Percentiles rank a stretch among this genome's conserved stretches.
These are phyloP conservation scores for Penicillium longicatenatum DNA, from an alignment of 495 filamentous ascomycete genomes.

Conservation along the genomic window DNA sequence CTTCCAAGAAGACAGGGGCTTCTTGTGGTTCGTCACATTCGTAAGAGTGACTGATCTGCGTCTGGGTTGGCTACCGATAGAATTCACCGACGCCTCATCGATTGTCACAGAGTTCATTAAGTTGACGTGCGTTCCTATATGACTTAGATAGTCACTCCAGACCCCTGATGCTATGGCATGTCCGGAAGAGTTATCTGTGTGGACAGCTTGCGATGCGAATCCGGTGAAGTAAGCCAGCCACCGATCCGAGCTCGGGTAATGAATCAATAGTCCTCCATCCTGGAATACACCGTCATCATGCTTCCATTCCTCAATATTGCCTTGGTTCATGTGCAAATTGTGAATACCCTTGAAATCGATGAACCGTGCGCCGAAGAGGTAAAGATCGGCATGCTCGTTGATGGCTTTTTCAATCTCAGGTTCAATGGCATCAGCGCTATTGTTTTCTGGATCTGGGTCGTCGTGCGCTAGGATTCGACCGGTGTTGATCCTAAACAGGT, in stretches of 20 bases:
- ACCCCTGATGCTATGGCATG: not conserved
- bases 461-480: conserved; percentile 33
- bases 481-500: conserved; percentile 23
- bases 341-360: conserved; percentile 28
- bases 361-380: conserved; percentile 30
- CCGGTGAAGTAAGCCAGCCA: not conserved
- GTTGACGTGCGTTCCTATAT: not conserved
- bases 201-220: not conserved
- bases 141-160: not conserved
- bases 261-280: not conserved
- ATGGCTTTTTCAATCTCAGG: conserved; percentile 33
- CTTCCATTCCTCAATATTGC: conserved; percentile 19
- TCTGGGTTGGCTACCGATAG: not conserved
- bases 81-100: not conserved
- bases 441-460: conserved; percentile 7
- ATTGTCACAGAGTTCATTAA: not conserved
- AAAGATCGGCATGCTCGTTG: conserved; percentile 26
- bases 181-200: not conserved
- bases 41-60: not conserved
- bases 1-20: not conserved
- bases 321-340: conserved; percentile 46
- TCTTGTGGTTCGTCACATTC: not conserved
- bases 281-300: not conserved
- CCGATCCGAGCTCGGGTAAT: not conserved
- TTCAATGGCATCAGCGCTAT: conserved; percentile 20